Conservation (phyloP, 164 flowering plant genomes). For the Protea cynaroides region DNA sequence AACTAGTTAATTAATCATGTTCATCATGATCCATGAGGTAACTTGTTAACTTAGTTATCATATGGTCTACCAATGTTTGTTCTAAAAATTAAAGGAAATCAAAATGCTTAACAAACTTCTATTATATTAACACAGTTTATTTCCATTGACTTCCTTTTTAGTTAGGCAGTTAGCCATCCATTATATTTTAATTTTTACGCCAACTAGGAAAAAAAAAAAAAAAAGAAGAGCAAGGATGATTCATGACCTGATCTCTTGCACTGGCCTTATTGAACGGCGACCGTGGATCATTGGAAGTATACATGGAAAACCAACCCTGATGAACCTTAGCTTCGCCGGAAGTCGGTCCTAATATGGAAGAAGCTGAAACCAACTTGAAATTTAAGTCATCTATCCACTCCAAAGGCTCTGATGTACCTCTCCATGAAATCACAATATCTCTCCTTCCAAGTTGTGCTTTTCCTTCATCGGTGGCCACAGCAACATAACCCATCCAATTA, state of each 20-base stretch:
- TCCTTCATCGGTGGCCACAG: constrained; percentile 24
- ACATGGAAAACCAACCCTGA: constrained; percentile 48
- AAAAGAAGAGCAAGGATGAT: too few relatives aligned
- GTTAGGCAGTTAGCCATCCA: too few relatives aligned
- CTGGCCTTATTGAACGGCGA: constrained; percentile 36
- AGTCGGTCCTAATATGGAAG: constrained; percentile 14
- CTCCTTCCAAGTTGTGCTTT: constrained; percentile 33
- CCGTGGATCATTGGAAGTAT: background rate
- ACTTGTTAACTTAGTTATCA: too few relatives aligned
- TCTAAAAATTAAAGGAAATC: too few relatives aligned
- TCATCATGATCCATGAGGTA: too few relatives aligned
- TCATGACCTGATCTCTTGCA: constrained; percentile 59
- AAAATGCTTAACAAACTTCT: too few relatives aligned
- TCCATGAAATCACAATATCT: constrained; percentile 34
- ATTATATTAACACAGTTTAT: too few relatives aligned
- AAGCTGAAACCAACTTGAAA: constrained; percentile 31
- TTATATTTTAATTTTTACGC: too few relatives aligned
- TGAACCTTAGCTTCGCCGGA: constrained; percentile 27
- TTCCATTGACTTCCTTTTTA: too few relatives aligned
- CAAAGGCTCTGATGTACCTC: constrained; percentile 13
- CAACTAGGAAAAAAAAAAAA: too few relatives aligned
- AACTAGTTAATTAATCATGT: too few relatives aligned
- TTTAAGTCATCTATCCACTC: constrained; percentile 44
- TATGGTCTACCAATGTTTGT: too few relatives aligned
- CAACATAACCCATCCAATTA: constrained; percentile 56